Conservation (phyloP, 2,329 filamentous ascomycete genomes). For the Podosphaera fusca region DNA sequence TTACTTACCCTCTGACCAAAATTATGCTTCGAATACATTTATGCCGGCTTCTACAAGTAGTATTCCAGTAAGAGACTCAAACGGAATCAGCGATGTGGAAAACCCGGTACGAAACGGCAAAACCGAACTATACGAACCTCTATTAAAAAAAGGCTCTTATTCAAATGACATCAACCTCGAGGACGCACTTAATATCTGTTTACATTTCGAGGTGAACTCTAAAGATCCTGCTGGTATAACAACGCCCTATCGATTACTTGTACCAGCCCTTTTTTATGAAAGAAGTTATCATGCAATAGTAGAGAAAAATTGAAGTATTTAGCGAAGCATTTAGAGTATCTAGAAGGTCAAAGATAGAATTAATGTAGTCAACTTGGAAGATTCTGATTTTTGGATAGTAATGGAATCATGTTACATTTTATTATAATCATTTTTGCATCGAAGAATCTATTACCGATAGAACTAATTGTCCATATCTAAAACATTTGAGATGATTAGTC, state of each 20-base stretch:
- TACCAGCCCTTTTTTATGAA: slow-evolving; percentile 48
- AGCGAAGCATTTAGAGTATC: not conserved
- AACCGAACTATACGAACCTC: not conserved
- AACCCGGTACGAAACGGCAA: not conserved
- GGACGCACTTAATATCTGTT: slow-evolving; percentile 60
- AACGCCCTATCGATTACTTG: slow-evolving; percentile 61
- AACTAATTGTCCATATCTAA: no score
- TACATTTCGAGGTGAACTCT: slow-evolving; percentile 76
- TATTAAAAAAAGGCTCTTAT: slow-evolving; percentile 19
- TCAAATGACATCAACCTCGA: slow-evolving; percentile 45
- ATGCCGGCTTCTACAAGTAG: slow-evolving; percentile 10
- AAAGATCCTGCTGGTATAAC: slow-evolving; percentile 76
- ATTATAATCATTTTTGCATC: no score
- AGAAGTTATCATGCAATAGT: not conserved
- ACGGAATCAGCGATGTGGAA: not conserved
- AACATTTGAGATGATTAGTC: no score
- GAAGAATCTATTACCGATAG: no score
- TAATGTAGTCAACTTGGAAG: not conserved
- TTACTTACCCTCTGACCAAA: not conserved
- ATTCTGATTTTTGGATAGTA: no score
- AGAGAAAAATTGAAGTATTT: not conserved
- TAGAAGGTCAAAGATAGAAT: not conserved
- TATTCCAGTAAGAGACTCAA: slow-evolving; percentile 4
- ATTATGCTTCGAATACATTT: slow-evolving; percentile 2
- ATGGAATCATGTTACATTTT: no score